Evolutionary conservation across 176 grass and related monocot genomes (phyloP).

Genomic region (Tillandsia leiboldiana): DNA sequence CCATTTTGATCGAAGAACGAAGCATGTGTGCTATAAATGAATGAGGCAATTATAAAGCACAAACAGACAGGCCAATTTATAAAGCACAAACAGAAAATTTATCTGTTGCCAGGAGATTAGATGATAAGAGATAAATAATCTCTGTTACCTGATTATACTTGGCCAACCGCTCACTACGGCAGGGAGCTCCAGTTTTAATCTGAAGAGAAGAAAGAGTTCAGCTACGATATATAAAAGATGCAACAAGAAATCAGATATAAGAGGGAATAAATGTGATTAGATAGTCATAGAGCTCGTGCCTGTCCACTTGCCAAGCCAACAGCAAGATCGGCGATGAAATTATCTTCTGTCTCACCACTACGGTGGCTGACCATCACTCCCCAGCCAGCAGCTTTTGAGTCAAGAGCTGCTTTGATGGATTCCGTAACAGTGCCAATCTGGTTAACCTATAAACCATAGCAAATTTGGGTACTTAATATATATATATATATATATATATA

Average conservation of each 20-base stretch:
- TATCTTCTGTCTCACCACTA: constrained; percentile 98
- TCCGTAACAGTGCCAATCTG: constrained; percentile 83
- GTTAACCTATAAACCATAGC: constrained; percentile 59
- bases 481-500: neutral
- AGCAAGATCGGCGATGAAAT: constrained; percentile 88
- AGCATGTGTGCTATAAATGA: no score
- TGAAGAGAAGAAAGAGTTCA: constrained; percentile 24
- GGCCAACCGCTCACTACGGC: constrained; percentile 77
- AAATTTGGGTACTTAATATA: constrained; percentile 9
- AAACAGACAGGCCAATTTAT: neutral
- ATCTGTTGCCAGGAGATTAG: neutral
- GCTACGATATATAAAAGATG: constrained; percentile 3
- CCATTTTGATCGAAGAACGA: no score
- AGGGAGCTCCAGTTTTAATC: constrained; percentile 97
- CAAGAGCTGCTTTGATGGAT: constrained; percentile 87
- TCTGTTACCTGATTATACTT: constrained; percentile 87
- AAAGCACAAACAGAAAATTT: neutral
- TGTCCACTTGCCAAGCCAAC: constrained; percentile 91
- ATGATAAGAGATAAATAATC: neutral
- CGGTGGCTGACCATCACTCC: constrained; percentile 98
- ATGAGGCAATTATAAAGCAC: no score
- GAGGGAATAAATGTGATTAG: neutral
- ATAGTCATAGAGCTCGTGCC: constrained; percentile 28
- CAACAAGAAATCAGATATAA: constrained; percentile 5
- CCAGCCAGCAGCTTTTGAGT: constrained; percentile 93